These are phyloP conservation scores for Capsicum rhomboideum DNA, from an alignment of 257 asterid genomes.

Conservation along the genomic window DNA sequence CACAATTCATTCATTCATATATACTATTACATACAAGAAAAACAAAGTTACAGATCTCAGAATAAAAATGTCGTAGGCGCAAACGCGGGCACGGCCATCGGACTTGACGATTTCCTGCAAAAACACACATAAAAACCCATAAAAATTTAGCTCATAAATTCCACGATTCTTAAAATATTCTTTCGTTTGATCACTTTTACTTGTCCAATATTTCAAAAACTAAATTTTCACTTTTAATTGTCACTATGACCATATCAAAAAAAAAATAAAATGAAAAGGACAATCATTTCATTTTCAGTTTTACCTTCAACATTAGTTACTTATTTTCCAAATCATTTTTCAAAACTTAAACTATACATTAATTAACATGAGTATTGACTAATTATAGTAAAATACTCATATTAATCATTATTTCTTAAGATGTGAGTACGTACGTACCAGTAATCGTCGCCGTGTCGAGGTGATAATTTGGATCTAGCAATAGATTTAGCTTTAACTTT, in stretches of 20 bases:
- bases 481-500: slow-evolving; percentile 11
- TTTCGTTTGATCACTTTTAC: no score
- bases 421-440: slow-evolving; percentile 7
- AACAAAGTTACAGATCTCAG: slow-evolving; percentile 4
- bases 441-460: slow-evolving; percentile 8
- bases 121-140: not conserved
- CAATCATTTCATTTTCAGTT: no score
- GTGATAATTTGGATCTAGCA: slow-evolving; percentile 10
- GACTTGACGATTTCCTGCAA: slow-evolving; percentile 21
- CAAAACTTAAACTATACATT: no score
- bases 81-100: slow-evolving; percentile 31
- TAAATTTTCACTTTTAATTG: no score
- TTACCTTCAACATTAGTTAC: no score
- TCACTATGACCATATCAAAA: no score
- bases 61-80: slow-evolving; percentile 33
- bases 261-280: no score
- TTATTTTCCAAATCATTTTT: no score
- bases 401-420: no score
- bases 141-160: not conserved
- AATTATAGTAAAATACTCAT: no score
- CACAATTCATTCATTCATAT: not conserved
- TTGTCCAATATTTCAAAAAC: no score
- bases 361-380: no score
- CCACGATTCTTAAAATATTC: not conserved
- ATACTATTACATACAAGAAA: not conserved